Evolutionary conservation across 257 asterid genomes (phyloP), one percentile per base, ranked within the genome.

Genomic region (Parsonsia alboflavescens): DNA sequence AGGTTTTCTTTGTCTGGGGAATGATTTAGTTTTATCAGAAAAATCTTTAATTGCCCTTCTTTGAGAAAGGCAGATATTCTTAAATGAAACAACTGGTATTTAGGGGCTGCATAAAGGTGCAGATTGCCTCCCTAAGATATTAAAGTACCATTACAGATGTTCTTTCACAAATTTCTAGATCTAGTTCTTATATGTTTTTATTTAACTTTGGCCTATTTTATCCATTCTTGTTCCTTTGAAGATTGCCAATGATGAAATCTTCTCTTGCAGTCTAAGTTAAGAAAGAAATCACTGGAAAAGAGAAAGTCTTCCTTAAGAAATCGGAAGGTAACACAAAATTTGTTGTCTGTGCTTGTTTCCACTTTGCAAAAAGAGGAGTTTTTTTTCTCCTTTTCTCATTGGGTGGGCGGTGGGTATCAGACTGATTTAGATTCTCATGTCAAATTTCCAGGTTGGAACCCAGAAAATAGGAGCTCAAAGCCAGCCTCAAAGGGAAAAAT

Each of bases 191-290:
- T 16, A 33, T 69, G 54, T 42, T 41, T 72, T 39, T 48, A 22
- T 45, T 26, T 57, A 10, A 50, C 39, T 68, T 46, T 61, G 49
- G 22, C 63, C 59, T 62, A 19, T 62, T 15, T 41, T 21, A 22
- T 17, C 11, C 45, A 28, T 69, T 15, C 12, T 13, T 58, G 49
- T 17, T n/a, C 41, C 22, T 41, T 50, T 24, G 54, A 75, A 80
- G 62, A 11, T 49, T 21, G 58, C 70, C 72, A 72, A 73, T 57
- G 46, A 70, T 69, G 52, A 49, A 63, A 13, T 72, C 33, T 81
- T 78, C 61, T 75, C 77, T 56, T 84, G 87, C 85, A 95, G 99
- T 87, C 79, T 73, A 89, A 85, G 78, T 76, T 91, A 78, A 86
- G 87, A 70, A 86, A 84, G 77, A 90, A 85, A 80, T 83, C 82